phyloP scores from a whole-genome alignment of 1,139 yeast species.

The Starmera stellimalicola region DNA sequence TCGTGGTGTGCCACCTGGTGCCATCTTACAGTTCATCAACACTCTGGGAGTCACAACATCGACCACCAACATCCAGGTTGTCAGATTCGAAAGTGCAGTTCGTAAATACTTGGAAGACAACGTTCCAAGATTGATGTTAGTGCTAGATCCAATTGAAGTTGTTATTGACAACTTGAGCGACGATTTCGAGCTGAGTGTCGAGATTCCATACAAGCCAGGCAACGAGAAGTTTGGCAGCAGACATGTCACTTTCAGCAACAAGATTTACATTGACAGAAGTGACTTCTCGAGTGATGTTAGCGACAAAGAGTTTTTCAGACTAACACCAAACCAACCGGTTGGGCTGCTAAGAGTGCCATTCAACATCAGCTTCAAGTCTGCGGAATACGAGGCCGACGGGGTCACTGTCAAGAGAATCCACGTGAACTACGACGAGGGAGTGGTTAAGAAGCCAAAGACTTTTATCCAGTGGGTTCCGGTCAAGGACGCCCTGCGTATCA shows the following conservation, averaged over 20 bases:
- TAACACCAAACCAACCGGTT: slow-evolving; percentile 85
- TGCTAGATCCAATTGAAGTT: slow-evolving; percentile 78
- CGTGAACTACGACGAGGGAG: slow-evolving; percentile 70
- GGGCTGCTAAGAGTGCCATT: slow-evolving; percentile 92
- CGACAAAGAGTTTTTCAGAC: slow-evolving; percentile 64
- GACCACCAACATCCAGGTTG: slow-evolving; percentile 82
- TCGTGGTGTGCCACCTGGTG: slow-evolving; percentile 99
- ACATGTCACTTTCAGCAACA: slow-evolving; percentile 66
- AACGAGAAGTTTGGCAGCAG: slow-evolving; percentile 64
- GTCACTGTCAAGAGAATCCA: slow-evolving; percentile 58
- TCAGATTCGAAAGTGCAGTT: slow-evolving; percentile 82
- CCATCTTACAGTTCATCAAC: slow-evolving; percentile 84
- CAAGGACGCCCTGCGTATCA: slow-evolving; percentile 43
- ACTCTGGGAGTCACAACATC: slow-evolving; percentile 96
- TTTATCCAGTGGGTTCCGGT: slow-evolving; percentile 92
- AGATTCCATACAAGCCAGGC: slow-evolving; percentile 89
- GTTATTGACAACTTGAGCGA: slow-evolving; percentile 77
- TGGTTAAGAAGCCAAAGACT: slow-evolving; percentile 57
- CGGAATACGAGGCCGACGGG: slow-evolving; percentile 55
- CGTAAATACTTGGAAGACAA: slow-evolving; percentile 82
- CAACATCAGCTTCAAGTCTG: slow-evolving; percentile 64
- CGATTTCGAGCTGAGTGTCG: slow-evolving; percentile 57
- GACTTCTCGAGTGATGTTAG: slow-evolving; percentile 72
- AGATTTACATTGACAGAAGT: slow-evolving; percentile 71
- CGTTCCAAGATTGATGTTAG: slow-evolving; percentile 92